Base-by-base conservation (phyloP, 2,329 filamentous ascomycete genomes). In the Beauveria rudraprayagi region DNA sequence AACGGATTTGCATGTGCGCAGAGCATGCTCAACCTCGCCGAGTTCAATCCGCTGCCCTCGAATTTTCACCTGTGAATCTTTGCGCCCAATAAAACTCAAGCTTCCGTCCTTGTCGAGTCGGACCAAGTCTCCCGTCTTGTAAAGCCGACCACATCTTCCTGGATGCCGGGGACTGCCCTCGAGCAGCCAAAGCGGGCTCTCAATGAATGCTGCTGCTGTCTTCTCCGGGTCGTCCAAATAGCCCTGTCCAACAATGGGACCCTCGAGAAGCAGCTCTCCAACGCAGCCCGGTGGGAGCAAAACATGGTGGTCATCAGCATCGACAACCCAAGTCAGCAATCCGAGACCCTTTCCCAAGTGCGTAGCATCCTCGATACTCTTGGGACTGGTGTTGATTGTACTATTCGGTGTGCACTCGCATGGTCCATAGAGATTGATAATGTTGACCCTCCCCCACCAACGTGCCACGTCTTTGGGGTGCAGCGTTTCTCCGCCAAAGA, bases 221-320 rank as follows among this genome's bases (percentile, higher is more conserved):
- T 76, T 77, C 52, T 70, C 67, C 1, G 67, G 68, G 26, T 78
- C 75, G 59, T 74, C 73, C 41, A 76, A 67, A 60, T 79, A 78
- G 44, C 75, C 74, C 37, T 73, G 67, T 40, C 75, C 75, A 43
- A 78, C 70, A 11, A 72, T 68, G 8, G 75, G 74, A 3, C 68
- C 68, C 40, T 66, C 64, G 28, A 70, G 63, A 3, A 70, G 58
- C 37, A 72, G 61, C 57, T 72, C 71, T 11, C 70, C 71, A 11
- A 70, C 65, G 2, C 65, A 65, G 1, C 72, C 71, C 1, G 72
- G 63, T 1, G 72, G 71, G 9, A 70, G 61, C 8, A 73, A 61
- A 28, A 58, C 9, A 40, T 61, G 22, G 5, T 61, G 52, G 14
- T 53, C 17, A n/a, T 41, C 52, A 28, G 52, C 11, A 28, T 55